Percentiles rank a stretch among this genome's conserved stretches.
Conservation (phyloP, 2,329 filamentous ascomycete species). For the Diplocarpon rosae region DNA sequence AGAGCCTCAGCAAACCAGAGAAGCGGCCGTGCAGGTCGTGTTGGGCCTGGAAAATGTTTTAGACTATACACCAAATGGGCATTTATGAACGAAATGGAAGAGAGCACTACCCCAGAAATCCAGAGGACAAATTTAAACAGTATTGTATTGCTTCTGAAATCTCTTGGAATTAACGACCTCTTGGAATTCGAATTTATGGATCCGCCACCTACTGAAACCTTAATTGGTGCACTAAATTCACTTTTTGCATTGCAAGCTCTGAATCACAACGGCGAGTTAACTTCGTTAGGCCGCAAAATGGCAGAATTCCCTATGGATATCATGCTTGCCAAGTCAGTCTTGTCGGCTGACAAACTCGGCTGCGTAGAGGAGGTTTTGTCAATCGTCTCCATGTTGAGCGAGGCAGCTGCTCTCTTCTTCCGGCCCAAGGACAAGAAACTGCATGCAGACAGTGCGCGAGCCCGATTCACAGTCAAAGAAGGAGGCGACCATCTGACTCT, state of each 20-base stretch:
- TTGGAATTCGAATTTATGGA: conserved; percentile 96
- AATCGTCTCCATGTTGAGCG: conserved; percentile 88
- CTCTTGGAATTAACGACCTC: conserved; percentile 82
- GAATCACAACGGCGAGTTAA: conserved; percentile 80
- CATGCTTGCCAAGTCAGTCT: conserved; percentile 79
- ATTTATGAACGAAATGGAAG: conserved; percentile 89
- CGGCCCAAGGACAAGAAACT: conserved; percentile 95
- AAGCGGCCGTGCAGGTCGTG: conserved; percentile 84
- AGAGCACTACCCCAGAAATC: conserved; percentile 86
- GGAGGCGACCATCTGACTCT: conserved; percentile 84
- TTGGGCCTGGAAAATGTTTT: conserved; percentile 87
- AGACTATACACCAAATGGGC: conserved; percentile 87
- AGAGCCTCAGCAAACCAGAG: conserved; percentile 88
- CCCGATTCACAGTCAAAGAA: conserved; percentile 79
- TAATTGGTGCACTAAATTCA: conserved; percentile 81
- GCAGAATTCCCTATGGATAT: conserved; percentile 89
- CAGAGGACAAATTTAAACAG: conserved; percentile 79
- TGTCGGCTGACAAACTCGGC: conserved; percentile 81
- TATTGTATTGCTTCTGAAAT: conserved; percentile 77
- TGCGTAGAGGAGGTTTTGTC: conserved; percentile 89
- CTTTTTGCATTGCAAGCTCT: conserved; percentile 84
- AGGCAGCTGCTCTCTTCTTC: conserved; percentile 84
- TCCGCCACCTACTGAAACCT: conserved; percentile 75
- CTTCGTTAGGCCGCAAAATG: conserved; percentile 87
- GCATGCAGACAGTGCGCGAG: conserved; percentile 81